Evolutionary conservation across 2,329 filamentous ascomycete genomes (phyloP), one percentile per base, ranked within the genome.

Genomic region (Fusarium armeniacum): DNA sequence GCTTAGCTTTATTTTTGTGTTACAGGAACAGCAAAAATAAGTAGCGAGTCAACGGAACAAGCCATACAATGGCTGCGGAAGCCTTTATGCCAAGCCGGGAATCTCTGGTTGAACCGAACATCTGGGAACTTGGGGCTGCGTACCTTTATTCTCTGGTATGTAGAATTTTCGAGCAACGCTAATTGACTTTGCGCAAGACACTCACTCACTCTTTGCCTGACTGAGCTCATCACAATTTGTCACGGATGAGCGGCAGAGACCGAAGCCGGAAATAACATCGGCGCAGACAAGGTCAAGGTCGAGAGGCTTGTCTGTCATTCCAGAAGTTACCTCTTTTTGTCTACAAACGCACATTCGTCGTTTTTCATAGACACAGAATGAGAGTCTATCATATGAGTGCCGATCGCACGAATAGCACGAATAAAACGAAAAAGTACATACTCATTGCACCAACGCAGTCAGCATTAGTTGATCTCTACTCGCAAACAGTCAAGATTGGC

Each of bases 401-500:
- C 24, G 49, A 51, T 51, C 49, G 26, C 24, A 20, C 13, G 15
- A 22, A 40, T 40, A 40, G 22, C 28, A 20, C 33, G 12, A 41
- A 54, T 35, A 43, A 41, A 22, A 50, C 32, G 26, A 33, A 51
- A 51, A 51, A 51, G 51, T 43, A 28, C 26, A 26, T 26, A 32
- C 38, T 40, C 28, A 36, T 28, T 28, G 35, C 38, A 51, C 46
- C 35, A 53, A 35, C 46, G 26, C 41, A 58, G 40, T 50, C 52
- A 64, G 61, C 59, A 64, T 65, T 65, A 54, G 61, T n/a, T 32
- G 47, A 49, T 60, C 22, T 46, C 33, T 44, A 35, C 16, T 64
- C 45, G 35, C 54, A 66, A 46, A 55, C 50, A 63, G 59, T 69
- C 57, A 58, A 57, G 58, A 70, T 63, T 69, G 49, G 61, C 66